These are phyloP conservation scores for Diaporthe australafricana DNA, from an alignment of 2,329 filamentous ascomycete genomes.

Conservation along the genomic window DNA sequence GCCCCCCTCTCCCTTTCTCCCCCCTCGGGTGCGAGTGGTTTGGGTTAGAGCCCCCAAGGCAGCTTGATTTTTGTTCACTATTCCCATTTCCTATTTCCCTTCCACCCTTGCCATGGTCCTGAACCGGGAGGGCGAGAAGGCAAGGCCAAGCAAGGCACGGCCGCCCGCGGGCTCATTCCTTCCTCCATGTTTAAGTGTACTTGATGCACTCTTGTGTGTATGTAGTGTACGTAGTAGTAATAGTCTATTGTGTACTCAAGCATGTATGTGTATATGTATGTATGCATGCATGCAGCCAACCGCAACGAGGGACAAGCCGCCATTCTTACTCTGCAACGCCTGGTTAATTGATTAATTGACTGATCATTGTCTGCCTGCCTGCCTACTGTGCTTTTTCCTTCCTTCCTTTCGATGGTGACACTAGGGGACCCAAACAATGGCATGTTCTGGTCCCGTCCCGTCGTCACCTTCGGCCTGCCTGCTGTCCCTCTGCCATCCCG, in stretches of 20 bases:
- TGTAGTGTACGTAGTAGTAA: no score
- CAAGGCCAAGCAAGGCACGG: not conserved
- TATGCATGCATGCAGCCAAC: constrained; percentile 6
- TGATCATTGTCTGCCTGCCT: not conserved
- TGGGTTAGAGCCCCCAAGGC: not conserved
- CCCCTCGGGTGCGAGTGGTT: not conserved
- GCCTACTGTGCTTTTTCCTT: not conserved
- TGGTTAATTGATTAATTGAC: constrained; percentile 13
- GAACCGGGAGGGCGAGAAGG: not conserved
- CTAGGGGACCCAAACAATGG: not conserved
- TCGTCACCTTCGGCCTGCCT: not conserved
- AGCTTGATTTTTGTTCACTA: not conserved
- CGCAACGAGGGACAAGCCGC: not conserved
- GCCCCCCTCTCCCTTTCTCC: not conserved
- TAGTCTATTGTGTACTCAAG: not conserved
- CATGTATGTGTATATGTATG: no score
- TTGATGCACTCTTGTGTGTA: no score
- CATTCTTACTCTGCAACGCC: not conserved
- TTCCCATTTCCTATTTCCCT: no score
- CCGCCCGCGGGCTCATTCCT: not conserved
- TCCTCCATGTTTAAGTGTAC: not conserved
- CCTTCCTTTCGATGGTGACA: not conserved
- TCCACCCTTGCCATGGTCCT: not conserved
- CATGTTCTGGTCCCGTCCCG: constrained; percentile 2
- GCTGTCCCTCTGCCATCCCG: not conserved